A percentile compares a stretch with the other conserved stretches of the same genome.
These are phyloP conservation scores for Pythium guiyangense DNA, from an alignment of 352 stramenopile species.

Conservation along the genomic window DNA sequence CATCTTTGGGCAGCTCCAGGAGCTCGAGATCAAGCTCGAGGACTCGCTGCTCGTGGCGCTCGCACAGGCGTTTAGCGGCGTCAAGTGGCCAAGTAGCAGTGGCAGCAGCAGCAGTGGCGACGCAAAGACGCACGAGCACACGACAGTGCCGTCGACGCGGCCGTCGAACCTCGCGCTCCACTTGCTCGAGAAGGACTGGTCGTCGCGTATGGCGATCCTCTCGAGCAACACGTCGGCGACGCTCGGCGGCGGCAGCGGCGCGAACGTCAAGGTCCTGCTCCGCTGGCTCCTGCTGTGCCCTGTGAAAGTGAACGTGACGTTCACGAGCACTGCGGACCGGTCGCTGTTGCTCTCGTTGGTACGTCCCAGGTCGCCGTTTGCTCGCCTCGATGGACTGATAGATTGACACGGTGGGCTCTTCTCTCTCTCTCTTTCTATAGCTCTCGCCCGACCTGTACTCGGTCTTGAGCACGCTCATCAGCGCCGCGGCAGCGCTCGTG, in stretches of 20 bases:
- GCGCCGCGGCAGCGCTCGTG: conserved; percentile 70
- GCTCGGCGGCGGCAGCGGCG: conserved; percentile 27
- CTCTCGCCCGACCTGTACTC: conserved; percentile 81
- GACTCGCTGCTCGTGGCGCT: conserved; percentile 73
- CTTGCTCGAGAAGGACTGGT: conserved; percentile 55
- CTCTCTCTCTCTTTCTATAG: conserved; percentile 11
- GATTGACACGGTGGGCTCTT: conserved; percentile 5
- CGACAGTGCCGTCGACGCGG: not conserved
- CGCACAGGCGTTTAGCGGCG: conserved; percentile 67
- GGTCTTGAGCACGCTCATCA: conserved; percentile 74
- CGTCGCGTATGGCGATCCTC: conserved; percentile 32
- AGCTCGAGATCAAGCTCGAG: conserved; percentile 85
- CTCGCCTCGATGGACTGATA: not conserved
- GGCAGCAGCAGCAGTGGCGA: conserved; percentile 17
- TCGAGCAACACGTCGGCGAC: conserved; percentile 25
- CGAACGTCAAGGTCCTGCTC: conserved; percentile 71
- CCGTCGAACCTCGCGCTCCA: conserved; percentile 45
- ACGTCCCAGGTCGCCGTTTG: conserved; percentile 2
- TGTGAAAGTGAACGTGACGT: conserved; percentile 87
- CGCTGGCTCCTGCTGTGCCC: conserved; percentile 78
- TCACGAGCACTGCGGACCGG: conserved; percentile 78
- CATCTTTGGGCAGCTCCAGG: conserved; percentile 83
- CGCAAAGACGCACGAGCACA: conserved; percentile 7
- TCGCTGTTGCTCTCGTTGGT: conserved; percentile 78
- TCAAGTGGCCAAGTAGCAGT: conserved; percentile 43